Base-by-base conservation (phyloP, 225 moss, liverwort and hornwort species). In the Takakia lepidozioides region DNA sequence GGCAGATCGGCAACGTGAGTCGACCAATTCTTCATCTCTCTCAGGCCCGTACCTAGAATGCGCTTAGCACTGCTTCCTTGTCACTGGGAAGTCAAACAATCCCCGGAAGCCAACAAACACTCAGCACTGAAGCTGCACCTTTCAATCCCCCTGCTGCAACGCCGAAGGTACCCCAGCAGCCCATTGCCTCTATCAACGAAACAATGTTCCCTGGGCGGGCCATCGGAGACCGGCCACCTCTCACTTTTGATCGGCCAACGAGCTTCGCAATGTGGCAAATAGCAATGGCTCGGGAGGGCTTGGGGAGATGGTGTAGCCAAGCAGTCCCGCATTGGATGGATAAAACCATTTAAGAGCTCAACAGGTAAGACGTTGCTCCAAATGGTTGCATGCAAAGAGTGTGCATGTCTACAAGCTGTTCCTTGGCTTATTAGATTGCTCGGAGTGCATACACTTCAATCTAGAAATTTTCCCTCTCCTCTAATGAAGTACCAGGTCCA, bases 201-300 rank as follows among this genome's bases (percentile, higher is more conserved):
- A 22, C 8, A 13, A 2, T 19, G 4, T 29, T 38, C 11, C 2
- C 28, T 1, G 78, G 71, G 17, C 29, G 51, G 38, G 39, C 42
- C 14, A 8, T 27, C 10, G 16, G n/a, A 8, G 21, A 45, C 29
- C 66, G 74, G 0, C 8, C 47, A 1, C 86, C 83, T 0, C 71
- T 83, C 1, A 81, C 83, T 0, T 82, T 69, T 8, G 81, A 87
- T 36, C 84, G 79, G 3, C 74, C 1, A 82, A 74, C 29, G 65
- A 61, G 8, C 51, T 40, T 0, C 40, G 60, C 1, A 63, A 30
- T 10, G 42, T 25, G 3, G 8, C 18, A 0, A 27, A 14, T 22
- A 47, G 36, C 14, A 27, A 28, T 28, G 51, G 46, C 32, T 30
- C 27, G 8, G 48, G 29, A 27, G 48, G 48, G 16, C 48, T 16